Conservation (phyloP, 2,329 filamentous ascomycete species). For the Sporothrix mexicana region DNA sequence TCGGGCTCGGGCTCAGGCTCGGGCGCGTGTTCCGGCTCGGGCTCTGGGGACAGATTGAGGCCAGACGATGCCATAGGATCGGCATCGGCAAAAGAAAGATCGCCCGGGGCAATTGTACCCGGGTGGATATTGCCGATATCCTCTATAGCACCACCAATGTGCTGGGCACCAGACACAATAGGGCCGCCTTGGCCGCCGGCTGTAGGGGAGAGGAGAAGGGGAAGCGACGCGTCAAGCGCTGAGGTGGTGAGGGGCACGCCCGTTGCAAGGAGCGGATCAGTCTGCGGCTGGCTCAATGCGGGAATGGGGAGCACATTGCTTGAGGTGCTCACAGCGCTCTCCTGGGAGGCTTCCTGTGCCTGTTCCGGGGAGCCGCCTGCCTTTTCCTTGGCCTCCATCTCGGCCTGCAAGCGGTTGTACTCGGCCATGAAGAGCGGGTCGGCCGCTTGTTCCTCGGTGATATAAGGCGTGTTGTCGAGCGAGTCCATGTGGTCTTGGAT, state of each 20-base stretch:
- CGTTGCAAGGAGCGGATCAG: not conserved
- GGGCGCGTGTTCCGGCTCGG: not conserved
- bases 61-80: not conserved
- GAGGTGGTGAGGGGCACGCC: not conserved
- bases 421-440: slow-evolving; percentile 22
- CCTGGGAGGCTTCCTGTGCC: slow-evolving; percentile 6
- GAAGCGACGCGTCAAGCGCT: not conserved
- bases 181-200: not conserved
- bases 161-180: slow-evolving; percentile 9
- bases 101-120: slow-evolving; percentile 12
- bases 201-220: slow-evolving; percentile 20
- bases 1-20: slow-evolving; percentile 3
- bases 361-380: not conserved
- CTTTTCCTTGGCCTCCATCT: not conserved
- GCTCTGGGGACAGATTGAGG: slow-evolving; percentile 30
- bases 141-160: not conserved
- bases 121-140: not conserved
- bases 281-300: not conserved
- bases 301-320: not conserved
- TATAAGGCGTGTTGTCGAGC: not conserved
- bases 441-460: not conserved
- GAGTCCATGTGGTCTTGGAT: not conserved
- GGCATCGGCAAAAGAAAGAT: slow-evolving; percentile 12
- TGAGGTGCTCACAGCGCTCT: not conserved
- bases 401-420: not conserved